Base-by-base conservation (phyloP, 2,329 filamentous ascomycete genomes). In the Fusarium irregulare region DNA sequence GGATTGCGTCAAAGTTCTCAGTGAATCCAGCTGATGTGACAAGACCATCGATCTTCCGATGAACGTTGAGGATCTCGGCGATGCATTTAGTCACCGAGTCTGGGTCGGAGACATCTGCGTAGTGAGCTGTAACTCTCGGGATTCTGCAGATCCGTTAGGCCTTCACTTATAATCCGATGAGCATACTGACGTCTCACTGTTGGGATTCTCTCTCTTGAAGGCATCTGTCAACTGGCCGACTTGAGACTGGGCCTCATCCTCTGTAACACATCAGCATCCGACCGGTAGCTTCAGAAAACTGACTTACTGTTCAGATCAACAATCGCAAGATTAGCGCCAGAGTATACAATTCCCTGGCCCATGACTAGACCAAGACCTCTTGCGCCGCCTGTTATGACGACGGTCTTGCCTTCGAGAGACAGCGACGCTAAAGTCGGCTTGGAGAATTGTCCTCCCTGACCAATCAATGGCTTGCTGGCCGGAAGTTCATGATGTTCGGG, bases 21-120 rank as follows among this genome's bases (percentile, higher is more conserved):
- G 93, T 95, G 82, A 98, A 97, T 25, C 95, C 95, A 48, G 95
- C 95, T 10, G 93, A 97, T 21, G 95, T 98, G 73, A 98, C 94
- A n/a, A 98, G 87, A 80, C 93, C 91, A 82, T 97, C 94, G 73
- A 98, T 93, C 79, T 92, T 91, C 79, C 90, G 89, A 78, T 97
- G 94, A 2, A 69, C 54, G 44, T 66, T 61, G 40, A 80, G 65
- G 18, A 81, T 87, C 59, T 93, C 91, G 37, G 84, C 82, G 69
- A 98, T 86, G 73, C 91, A 91, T 30, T 83, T 80, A 58, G 91
- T 89, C 60, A 98, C 94, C 2, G 92, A 95, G 30, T 90, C 87
- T 23, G 91, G 91, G 73, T 92, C 88, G n/a, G 93, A 90, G 41
- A 98, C 95, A 77, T 98, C 93, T 77, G 92, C 91, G 77, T 92